Base-by-base conservation (phyloP, 176 grass and related monocot genomes). In the Oryza nivara region DNA sequence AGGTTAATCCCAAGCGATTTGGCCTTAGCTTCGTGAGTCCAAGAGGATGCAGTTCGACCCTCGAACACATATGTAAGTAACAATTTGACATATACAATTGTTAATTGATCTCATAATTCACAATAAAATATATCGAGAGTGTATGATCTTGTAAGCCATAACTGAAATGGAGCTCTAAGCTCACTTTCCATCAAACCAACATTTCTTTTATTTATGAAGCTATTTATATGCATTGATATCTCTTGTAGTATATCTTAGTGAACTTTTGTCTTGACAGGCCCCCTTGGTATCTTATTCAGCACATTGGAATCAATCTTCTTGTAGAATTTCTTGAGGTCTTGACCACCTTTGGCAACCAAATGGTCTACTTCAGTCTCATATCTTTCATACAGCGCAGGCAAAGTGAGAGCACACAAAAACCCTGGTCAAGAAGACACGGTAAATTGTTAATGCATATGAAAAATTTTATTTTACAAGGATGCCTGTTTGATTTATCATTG, bases 281-380 rank as follows among this genome's bases (percentile, higher is more conserved):
- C 91, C 81, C 96, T 90, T 30, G 96, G 96, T 76, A 99, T 99
- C 87, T 91, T 99, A 44, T 94, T 79, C 70, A 99, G 88, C 83
- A 99, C 81, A 22, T 89, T 89, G 45, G 89, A 85, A 56, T 99
- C 96, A 13, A 99, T 28, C 82, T 78, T 96, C 43, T 40, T 63
- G 66, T 96, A 99, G 78, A 99, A 90, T 30, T 85, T 92, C 78
- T 86, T 83, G 65, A 99, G 91, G 68, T 99, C 93, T 52, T 87
- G 86, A 35, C 71, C 77, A 25, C 89, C 81, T 65, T 74, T 95
- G 17, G 74, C 83, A 12, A 89, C 32, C 49, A 98, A 75, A 87
- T 76, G 89, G 52, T 94, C 80, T 22, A 98, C 86, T 86, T 95
- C 96, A 6, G 81, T 63, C 78, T 92, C 77, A 25, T 98, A 96